phyloP scores from a whole-genome alignment of 2,329 filamentous ascomycete genomes.

The Talaromyces sp. region DNA sequence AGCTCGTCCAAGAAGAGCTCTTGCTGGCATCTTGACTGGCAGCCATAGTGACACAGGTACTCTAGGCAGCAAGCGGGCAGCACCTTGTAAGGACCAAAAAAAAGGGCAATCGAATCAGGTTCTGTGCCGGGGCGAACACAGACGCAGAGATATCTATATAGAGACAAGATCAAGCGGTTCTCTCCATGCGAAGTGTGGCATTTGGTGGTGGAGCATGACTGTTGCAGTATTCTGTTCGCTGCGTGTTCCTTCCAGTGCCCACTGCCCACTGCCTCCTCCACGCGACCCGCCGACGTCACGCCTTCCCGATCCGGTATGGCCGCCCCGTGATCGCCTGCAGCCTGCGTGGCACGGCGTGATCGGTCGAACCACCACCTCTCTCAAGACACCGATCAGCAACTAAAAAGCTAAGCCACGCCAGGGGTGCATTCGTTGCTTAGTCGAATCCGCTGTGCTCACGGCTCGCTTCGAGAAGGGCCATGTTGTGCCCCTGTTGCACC shows the following conservation, averaged over 20 bases:
- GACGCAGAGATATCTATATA: not conserved
- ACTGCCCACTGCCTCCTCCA: not conserved
- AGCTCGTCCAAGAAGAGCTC: conserved; percentile 11
- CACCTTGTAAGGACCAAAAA: not conserved
- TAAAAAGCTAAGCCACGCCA: not conserved
- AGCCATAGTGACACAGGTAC: conserved; percentile 4
- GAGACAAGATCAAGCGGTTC: not conserved
- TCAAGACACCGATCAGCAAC: not conserved
- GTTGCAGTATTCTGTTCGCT: not conserved
- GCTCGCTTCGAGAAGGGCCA: not conserved
- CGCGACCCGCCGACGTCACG: not conserved
- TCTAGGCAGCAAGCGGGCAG: not conserved
- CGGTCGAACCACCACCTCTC: not conserved
- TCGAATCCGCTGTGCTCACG: not conserved
- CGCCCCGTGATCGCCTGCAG: not conserved
- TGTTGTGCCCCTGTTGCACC: not conserved
- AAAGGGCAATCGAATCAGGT: not conserved
- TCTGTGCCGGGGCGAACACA: not conserved
- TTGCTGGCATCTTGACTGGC: conserved; percentile 10
- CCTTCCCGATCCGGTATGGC: not conserved
- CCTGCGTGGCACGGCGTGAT: not conserved
- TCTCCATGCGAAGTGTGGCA: not conserved
- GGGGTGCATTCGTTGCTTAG: not conserved
- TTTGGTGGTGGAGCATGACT: conserved; percentile 1
- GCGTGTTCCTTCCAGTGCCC: not conserved